A percentile compares a stretch with the other conserved stretches of the same genome.
Conservation (phyloP, 2,329 filamentous ascomycete genomes). For the Hypomyces perniciosus region DNA sequence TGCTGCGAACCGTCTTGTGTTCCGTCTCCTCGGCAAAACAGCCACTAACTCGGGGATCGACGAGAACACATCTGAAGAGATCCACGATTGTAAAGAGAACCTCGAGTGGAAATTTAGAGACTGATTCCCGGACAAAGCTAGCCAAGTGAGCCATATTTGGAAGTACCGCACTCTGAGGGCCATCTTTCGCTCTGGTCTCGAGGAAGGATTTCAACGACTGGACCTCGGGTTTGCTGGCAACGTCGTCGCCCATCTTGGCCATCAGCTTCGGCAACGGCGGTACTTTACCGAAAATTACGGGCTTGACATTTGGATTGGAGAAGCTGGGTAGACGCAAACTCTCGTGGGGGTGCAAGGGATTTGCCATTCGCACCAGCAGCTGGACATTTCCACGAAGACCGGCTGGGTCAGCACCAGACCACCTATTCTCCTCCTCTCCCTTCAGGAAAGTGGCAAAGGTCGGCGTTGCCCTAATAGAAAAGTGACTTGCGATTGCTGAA, state of each 20-base stretch:
- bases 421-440: slow-evolving; percentile 70
- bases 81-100: slow-evolving; percentile 79
- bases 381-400: slow-evolving; percentile 66
- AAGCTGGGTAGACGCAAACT: slow-evolving; percentile 65
- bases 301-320: slow-evolving; percentile 54
- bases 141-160: slow-evolving; percentile 65
- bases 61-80: slow-evolving; percentile 69
- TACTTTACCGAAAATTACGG: slow-evolving; percentile 68
- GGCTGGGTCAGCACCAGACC: slow-evolving; percentile 68
- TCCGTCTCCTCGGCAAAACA: slow-evolving; percentile 73
- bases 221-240: slow-evolving; percentile 54
- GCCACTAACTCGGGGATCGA: slow-evolving; percentile 72
- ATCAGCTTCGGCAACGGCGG: slow-evolving; percentile 79
- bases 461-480: slow-evolving; percentile 69
- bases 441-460: slow-evolving; percentile 83
- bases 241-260: slow-evolving; percentile 62
- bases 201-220: slow-evolving; percentile 65
- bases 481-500: slow-evolving; percentile 57
- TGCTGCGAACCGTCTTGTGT: slow-evolving; percentile 55
- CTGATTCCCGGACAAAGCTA: slow-evolving; percentile 50
- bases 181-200: slow-evolving; percentile 50
- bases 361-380: slow-evolving; percentile 67
- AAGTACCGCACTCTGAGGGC: slow-evolving; percentile 60
- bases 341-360: slow-evolving; percentile 70
- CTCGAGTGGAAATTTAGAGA: slow-evolving; percentile 53